Base-by-base conservation (phyloP, 2,329 filamentous ascomycete genomes). In the Phaeosphaeriaceae sp. region DNA sequence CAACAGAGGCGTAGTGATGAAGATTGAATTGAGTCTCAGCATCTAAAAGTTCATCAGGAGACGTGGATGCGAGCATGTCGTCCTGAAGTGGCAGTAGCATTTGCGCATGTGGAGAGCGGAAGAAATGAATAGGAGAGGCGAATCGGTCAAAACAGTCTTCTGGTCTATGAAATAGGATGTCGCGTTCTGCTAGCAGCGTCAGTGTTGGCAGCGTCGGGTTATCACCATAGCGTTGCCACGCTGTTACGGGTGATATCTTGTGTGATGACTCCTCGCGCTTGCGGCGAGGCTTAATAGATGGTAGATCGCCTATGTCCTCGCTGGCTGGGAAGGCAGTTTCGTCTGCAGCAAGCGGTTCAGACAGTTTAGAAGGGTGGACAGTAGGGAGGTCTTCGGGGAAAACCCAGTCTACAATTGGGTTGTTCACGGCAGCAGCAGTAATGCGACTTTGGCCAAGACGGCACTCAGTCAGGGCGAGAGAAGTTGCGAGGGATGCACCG, bases 381-480 rank as follows among this genome's bases (percentile, higher is more conserved):
- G 40, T 38, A 9, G 63, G 61, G n/a, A 72, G 52, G 13, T 70
- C 61, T 30, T 74, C 66, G 16, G 73, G 67, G 36, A 75, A 75
- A 2, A 77, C 66, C 79, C 79, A 82, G 53, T 81, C 77, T 9
- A 74, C 64, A 6, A 82, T 67, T 6, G 79, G 77, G 34, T 77
- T 77, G 53, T 75, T 78, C 12, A 80, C 60, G 3, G 76, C 76
- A 6, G 76, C 76, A 20, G 78, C 77, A n/a, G 62, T 64, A 23
- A 81, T 71, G 9, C 76, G 69, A 20, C 66, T 69, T 23, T 64
- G 58, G n/a, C 73, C 72, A 8, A 66, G 46, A 15, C 70, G 70
- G 51, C 77, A 80, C 61, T 82, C 79, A 8, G 79, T 81, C 63
- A 82, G 54, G 1, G 77, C 78, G 4, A 82, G 70, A 69, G 77